Conservation (phyloP, 176 grass and related monocot genomes). For the Eleusine indica region DNA sequence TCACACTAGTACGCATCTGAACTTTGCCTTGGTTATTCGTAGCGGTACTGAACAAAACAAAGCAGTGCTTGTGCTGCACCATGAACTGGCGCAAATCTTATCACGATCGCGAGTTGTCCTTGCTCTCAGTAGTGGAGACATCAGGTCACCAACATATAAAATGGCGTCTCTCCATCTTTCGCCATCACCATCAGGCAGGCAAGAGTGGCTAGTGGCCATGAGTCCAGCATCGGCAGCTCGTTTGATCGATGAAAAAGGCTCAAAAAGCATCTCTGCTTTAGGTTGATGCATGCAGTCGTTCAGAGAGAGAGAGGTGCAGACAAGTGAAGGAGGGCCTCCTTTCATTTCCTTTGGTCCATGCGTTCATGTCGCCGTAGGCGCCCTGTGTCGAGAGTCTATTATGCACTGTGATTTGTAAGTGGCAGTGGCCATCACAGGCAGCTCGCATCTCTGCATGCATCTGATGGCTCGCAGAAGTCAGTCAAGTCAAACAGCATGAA, state of each 20-base stretch:
- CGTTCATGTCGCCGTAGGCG: constrained; percentile 41
- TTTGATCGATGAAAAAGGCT: constrained; percentile 36
- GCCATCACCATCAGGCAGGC: constrained; percentile 36
- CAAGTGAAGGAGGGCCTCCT: constrained; percentile 16
- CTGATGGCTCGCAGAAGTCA: constrained; percentile 3
- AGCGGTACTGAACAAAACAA: not conserved
- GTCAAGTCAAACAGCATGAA: not conserved
- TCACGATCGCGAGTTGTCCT: not conserved
- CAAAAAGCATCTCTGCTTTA: constrained; percentile 27
- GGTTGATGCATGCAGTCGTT: not conserved
- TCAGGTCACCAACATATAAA: constrained; percentile 13
- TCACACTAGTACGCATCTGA: too few species aligned
- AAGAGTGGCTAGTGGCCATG: constrained; percentile 35
- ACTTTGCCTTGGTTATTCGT: not conserved
- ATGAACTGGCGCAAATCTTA: not conserved
- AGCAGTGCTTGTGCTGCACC: not conserved
- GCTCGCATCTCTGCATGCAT: constrained; percentile 1
- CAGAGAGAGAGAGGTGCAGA: not conserved
- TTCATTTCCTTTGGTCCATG: constrained; percentile 24
- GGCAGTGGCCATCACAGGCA: not conserved
- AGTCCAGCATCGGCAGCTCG: not conserved
- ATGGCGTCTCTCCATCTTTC: constrained; percentile 27
- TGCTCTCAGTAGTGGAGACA: constrained; percentile 27
- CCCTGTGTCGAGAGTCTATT: not conserved
- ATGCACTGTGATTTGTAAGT: not conserved